Evolutionary conservation across 768 basidiomycete genomes (phyloP).

Genomic region (Pleurotus ostreatus): DNA sequence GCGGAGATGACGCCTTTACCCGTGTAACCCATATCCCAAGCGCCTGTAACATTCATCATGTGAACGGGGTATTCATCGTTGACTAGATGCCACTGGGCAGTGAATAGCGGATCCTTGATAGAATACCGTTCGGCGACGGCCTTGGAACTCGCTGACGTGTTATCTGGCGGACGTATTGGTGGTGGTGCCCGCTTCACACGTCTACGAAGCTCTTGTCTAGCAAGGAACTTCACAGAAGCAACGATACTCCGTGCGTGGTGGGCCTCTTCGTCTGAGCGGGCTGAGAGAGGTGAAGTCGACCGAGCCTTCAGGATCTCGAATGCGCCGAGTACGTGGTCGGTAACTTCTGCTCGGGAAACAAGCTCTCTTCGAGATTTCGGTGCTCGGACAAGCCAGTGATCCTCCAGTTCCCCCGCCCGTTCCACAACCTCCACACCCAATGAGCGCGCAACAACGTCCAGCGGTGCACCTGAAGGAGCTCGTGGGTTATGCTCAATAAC

Average conservation of each 20-base stretch:
- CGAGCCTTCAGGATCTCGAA: conserved; percentile 41
- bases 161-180: conserved; percentile 35
- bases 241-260: conserved; percentile 40
- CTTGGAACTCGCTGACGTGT: conserved; percentile 32
- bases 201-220: conserved; percentile 60
- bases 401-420: conserved; percentile 74
- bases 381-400: conserved; percentile 81
- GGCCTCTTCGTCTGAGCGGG: conserved; percentile 36
- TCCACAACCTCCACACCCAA: conserved; percentile 87
- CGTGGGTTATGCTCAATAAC: conserved; percentile 62
- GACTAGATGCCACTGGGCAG: conserved; percentile 90
- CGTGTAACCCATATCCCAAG: conserved; percentile 90
- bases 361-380: conserved; percentile 30
- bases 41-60: conserved; percentile 87
- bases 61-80: conserved; percentile 81
- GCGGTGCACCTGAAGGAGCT: conserved; percentile 36
- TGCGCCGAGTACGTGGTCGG: conserved; percentile 46
- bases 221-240: conserved; percentile 55
- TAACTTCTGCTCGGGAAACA: conserved; percentile 23
- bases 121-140: conserved; percentile 56
- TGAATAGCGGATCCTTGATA: conserved; percentile 80
- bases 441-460: conserved; percentile 51
- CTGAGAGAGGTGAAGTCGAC: conserved; percentile 25
- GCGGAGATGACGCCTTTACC: conserved; percentile 85
- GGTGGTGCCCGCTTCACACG: conserved; percentile 76